These are phyloP conservation scores for Phytophthora kernoviae DNA, from an alignment of 352 stramenopile species.

Conservation along the genomic window DNA sequence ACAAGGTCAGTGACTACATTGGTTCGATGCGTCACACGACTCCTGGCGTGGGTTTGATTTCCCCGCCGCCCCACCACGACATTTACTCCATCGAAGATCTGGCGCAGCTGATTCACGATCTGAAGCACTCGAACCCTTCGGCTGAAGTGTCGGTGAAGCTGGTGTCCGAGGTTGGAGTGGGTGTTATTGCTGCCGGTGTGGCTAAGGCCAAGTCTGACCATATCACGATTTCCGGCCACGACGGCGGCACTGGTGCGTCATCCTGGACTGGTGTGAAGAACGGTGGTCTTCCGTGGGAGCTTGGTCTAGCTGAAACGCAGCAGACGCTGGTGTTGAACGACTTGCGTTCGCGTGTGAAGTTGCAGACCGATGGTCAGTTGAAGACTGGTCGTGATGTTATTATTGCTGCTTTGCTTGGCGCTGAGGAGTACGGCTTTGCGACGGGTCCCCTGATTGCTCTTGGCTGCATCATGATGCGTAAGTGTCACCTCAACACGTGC, in stretches of 20 bases:
- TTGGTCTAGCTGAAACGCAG: conserved; percentile 96
- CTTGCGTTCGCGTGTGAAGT: conserved; percentile 90
- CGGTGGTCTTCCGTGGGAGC: conserved; percentile 94
- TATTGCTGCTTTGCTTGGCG: conserved; percentile 94
- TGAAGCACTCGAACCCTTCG: conserved; percentile 96
- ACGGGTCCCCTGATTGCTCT: conserved; percentile 95
- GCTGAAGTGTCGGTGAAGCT: conserved; percentile 96
- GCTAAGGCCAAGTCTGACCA: conserved; percentile 94
- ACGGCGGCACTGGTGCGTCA: conserved; percentile 95
- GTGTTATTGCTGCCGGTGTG: conserved; percentile 93
- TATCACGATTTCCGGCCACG: conserved; percentile 95
- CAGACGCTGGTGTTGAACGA: conserved; percentile 97
- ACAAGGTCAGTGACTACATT: conserved; percentile 97
- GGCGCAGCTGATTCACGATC: conserved; percentile 97
- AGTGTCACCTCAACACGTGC: conserved; percentile 98
- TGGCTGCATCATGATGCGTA: conserved; percentile 98
- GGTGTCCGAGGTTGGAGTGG: conserved; percentile 96
- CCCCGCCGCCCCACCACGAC: conserved; percentile 96
- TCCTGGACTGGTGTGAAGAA: conserved; percentile 96
- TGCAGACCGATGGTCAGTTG: conserved; percentile 96
- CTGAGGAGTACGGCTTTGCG: conserved; percentile 97
- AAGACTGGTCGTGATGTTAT: conserved; percentile 94
- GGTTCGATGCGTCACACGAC: conserved; percentile 96
- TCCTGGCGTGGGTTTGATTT: conserved; percentile 95
- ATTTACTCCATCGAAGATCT: conserved; percentile 99